Base-by-base conservation (phyloP, 1,284 basidiomycete species). In the Microbotryum intermedium region DNA sequence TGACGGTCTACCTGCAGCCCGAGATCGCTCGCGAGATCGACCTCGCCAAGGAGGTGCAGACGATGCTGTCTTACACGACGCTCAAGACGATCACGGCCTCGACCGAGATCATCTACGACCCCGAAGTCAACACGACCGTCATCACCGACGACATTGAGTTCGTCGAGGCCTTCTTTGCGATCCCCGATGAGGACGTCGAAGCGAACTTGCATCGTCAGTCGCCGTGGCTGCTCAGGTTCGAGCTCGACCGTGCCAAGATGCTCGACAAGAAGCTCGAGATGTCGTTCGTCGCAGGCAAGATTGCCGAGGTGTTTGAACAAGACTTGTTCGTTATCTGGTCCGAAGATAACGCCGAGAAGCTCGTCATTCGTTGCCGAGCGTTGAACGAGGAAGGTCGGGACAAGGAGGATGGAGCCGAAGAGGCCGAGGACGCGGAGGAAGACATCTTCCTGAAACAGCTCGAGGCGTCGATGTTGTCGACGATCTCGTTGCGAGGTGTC, bases 281-380 rank as follows among this genome's bases (percentile, higher is more conserved):
- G 91, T 83, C 88, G 51, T 90, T 92, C 69, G 93, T 99, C 52
- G 93, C 94, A 8, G 86, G 88, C 66, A 86, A 88, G 58, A 97
- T 99, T 65, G 87, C 88, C 30, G 88, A 92, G 75, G 92, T 85
- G 70, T 97, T 98, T 79, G 91, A 94, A 73, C 87, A 89, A 18
- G 95, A 98, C 74, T 80, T 97, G 47, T 97, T 97, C 76, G 92
- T 97, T 73, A 97, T 97, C 72, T 97, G 91, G 85, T 94, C 89
- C 66, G 94, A 98, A 81, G 95, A 98, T 77, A 97, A 97, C 76
- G 90, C 93, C 4, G 90, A 95, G 75, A 94, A 97, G 79, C 84
- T 98, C 20, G 84, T 98, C 69, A 88, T 99, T 72, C 94, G 95
- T 64, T 94, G 95, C 76, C 89, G 95, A 77, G 76, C 77, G 26